Evolutionary conservation across 2,329 filamentous ascomycete genomes (phyloP).

Genomic region (Talaromyces marneffei): DNA sequence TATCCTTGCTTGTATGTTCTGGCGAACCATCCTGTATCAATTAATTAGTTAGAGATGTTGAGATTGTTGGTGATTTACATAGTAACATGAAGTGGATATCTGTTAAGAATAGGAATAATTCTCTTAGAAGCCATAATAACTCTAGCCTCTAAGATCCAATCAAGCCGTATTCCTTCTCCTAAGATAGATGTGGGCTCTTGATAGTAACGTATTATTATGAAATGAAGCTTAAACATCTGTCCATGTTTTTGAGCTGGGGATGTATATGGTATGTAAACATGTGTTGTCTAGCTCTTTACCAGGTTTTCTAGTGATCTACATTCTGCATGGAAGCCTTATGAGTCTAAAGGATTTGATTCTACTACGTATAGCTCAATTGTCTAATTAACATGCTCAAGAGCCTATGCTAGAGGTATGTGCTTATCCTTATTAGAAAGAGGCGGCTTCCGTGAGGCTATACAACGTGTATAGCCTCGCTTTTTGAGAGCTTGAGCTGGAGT

Average conservation of each 20-base stretch:
- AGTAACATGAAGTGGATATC: too few species aligned
- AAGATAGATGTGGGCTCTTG: neutral
- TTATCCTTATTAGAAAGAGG: conserved; percentile 11
- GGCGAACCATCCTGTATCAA: neutral
- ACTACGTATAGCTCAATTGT: neutral
- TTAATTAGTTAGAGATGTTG: too few species aligned
- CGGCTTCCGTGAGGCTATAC: conserved; percentile 14
- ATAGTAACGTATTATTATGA: neutral
- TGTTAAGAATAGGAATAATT: conserved; percentile 3
- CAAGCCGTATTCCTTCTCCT: conserved; percentile 5
- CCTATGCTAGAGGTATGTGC: conserved; percentile 10
- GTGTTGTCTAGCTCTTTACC: conserved; percentile 13
- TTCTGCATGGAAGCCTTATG: conserved; percentile 15
- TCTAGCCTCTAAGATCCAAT: neutral
- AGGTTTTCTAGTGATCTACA: conserved; percentile 9
- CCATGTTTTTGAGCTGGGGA: neutral
- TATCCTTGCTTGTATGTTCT: neutral
- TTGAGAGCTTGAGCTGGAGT: neutral
- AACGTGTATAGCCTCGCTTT: neutral
- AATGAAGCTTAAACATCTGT: neutral
- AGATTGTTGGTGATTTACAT: too few species aligned
- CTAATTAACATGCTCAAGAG: neutral
- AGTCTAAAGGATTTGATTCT: neutral
- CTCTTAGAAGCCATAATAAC: neutral
- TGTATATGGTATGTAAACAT: too few species aligned